A percentile compares a stretch with the other conserved stretches of the same genome.
Evolutionary conservation across 2,329 filamentous ascomycete species (phyloP).

Genomic region (Daldinia sp.): DNA sequence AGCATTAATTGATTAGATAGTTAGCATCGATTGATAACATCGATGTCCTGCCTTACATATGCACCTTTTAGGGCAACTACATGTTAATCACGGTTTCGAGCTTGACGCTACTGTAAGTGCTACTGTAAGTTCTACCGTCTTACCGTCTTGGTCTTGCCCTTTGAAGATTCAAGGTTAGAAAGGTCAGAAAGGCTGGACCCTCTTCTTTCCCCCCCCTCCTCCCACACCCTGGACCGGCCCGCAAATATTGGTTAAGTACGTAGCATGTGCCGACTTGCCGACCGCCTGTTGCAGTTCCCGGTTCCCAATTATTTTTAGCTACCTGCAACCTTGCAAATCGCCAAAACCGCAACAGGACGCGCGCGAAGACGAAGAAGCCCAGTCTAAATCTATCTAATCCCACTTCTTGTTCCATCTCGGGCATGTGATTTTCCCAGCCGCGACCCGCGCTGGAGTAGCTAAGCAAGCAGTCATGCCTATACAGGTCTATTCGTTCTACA

Average conservation of each 20-base stretch:
- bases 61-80: background rate
- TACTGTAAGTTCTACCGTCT: background rate
- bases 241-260: constrained; percentile 29
- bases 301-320: constrained; percentile 39
- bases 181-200: constrained; percentile 10
- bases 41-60: background rate
- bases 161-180: constrained; percentile 9
- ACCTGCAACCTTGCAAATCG: constrained; percentile 13
- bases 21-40: background rate
- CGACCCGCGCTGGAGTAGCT: constrained; percentile 33
- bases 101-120: constrained; percentile 5
- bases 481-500: constrained; percentile 93
- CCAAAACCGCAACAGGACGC: constrained; percentile 3
- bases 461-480: constrained; percentile 72
- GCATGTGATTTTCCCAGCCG: constrained; percentile 47
- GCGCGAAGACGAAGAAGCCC: background rate
- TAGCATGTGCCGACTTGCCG: constrained; percentile 41
- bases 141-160: constrained; percentile 5
- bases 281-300: constrained; percentile 13
- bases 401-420: constrained; percentile 21
- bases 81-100: background rate
- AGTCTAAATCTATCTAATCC: background rate
- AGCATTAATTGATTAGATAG: too few relatives aligned
- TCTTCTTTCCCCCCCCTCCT: too few relatives aligned
- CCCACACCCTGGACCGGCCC: constrained; percentile 34